Evolutionary conservation across 345 rosid genomes (phyloP).

Genomic region (Eucalyptus urophylla): DNA sequence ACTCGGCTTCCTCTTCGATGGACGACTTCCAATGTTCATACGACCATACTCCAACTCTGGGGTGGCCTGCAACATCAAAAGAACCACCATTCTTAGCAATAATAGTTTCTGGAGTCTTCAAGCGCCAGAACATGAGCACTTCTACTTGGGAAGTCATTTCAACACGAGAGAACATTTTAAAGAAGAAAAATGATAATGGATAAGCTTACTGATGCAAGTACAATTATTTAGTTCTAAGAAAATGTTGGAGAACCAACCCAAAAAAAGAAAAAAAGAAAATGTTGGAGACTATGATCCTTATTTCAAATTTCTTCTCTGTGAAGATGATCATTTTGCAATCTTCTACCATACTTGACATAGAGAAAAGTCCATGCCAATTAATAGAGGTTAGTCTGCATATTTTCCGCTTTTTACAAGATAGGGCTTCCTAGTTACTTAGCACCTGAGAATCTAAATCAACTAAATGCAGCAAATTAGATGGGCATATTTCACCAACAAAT

Average conservation of each 20-base stretch:
- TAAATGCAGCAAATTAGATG: not conserved
- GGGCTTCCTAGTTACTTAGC: not conserved
- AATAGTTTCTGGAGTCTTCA: not conserved
- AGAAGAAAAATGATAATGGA: not conserved
- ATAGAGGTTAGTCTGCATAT: not conserved
- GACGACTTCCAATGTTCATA: conserved; percentile 98
- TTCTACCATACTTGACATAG: not conserved
- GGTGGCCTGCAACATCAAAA: conserved; percentile 45
- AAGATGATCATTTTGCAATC: not conserved
- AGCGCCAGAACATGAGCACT: not conserved
- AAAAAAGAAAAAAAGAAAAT: not conserved
- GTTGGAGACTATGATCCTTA: not conserved
- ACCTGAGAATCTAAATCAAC: not conserved
- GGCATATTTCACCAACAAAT: not conserved
- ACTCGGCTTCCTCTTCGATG: conserved; percentile 87
- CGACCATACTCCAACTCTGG: conserved; percentile 95
- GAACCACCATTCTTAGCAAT: not conserved
- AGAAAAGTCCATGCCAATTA: not conserved
- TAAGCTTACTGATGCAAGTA: not conserved
- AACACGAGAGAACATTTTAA: not conserved
- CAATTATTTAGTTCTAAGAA: not conserved
- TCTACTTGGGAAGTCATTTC: not conserved
- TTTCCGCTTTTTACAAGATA: not conserved
- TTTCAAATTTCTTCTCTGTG: not conserved
- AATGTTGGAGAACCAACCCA: not conserved